Base-by-base conservation (phyloP, 2,329 filamentous ascomycete genomes). In the Phialophora macrospora region DNA sequence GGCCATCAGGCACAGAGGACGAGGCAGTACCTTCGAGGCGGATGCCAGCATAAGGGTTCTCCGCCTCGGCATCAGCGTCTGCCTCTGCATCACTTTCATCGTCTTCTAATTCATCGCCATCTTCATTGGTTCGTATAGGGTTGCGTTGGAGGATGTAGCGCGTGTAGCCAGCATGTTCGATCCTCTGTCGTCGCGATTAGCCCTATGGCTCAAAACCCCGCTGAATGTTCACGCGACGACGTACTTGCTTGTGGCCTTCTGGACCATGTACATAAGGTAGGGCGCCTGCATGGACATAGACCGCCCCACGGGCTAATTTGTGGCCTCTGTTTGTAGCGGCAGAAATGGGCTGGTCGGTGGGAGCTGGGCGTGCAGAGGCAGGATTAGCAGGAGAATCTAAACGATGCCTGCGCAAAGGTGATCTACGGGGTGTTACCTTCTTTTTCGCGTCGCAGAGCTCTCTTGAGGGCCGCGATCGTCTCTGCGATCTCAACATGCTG, bases 151-250 rank as follows among this genome's bases (percentile, higher is more conserved):
- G 79, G 59, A 88, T 87, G 73, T 84, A 81, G 71, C 87, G 81
- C 49, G 81, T 79, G 74, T 88, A 88, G 55, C 87, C 87, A 49
- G 85, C 86, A 73, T 89, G 86, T 54, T 86, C 83, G 68, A 88
- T 81, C 76, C 80, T 84, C 84, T 88, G 66, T 68, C 24, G 17
- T 11, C 52, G 52, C 34, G n/a, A 41, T 71, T 49, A 70, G 63
- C 58, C 52, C 58, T 17, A 4, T 12, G 4, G 28, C 34, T 32
- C 41, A n/a, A 41, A 52, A 32, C 26, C 46, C 55, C 38, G 22
- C 34, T 22, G 55, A 17, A n/a, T n/a, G 60, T 38, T 24, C 11
- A 14, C n/a, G 24, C 14, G 41, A 20, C 55, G 9, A 52, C 54
- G 14, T 34, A 87, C 85, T 81, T 85, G 82, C 74, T 83, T 85